Conservation (phyloP, 2,329 filamentous ascomycete species). For the Penicillium digitatum region DNA sequence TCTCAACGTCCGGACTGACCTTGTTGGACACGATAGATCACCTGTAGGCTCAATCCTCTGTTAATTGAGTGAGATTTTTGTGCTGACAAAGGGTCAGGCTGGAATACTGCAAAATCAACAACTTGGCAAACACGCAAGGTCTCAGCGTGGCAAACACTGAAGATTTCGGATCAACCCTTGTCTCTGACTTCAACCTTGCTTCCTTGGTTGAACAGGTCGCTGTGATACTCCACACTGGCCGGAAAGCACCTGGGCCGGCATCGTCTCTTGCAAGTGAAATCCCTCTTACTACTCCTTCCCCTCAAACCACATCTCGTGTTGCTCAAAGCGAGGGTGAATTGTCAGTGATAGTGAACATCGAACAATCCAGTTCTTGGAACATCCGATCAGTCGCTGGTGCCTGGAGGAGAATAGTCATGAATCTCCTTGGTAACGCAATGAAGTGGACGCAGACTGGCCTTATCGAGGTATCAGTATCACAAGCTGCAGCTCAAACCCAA, state of each 20-base stretch:
- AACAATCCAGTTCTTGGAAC: constrained; percentile 29
- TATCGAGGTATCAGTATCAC: constrained; percentile 30
- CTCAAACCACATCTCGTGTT: constrained; percentile 1
- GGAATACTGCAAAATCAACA: constrained; percentile 39
- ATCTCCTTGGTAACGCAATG: constrained; percentile 36
- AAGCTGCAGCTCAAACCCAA: constrained; percentile 5
- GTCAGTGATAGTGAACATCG: constrained; percentile 30
- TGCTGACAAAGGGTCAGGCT: constrained; percentile 20
- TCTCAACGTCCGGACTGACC: constrained; percentile 50
- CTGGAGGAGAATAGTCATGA: constrained; percentile 38
- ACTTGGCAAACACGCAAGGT: constrained; percentile 6
- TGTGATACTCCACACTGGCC: constrained; percentile 28
- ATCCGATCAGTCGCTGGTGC: constrained; percentile 29
- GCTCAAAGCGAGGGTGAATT: constrained; percentile 8
- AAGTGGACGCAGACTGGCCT: constrained; percentile 36
- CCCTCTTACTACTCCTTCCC: background rate
- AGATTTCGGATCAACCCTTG: constrained; percentile 21
- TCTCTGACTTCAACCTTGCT: constrained; percentile 33
- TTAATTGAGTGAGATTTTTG: accelerated
- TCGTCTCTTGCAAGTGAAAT: constrained; percentile 13
- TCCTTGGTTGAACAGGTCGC: constrained; percentile 31
- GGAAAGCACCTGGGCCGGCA: constrained; percentile 13
- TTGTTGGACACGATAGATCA: constrained; percentile 49
- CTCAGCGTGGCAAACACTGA: constrained; percentile 7
- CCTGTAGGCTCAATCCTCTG: constrained; percentile 18